Evolutionary conservation across 1,284 basidiomycete species (phyloP), one percentile per base, ranked within the genome.

Genomic region (Marasmius sp.): DNA sequence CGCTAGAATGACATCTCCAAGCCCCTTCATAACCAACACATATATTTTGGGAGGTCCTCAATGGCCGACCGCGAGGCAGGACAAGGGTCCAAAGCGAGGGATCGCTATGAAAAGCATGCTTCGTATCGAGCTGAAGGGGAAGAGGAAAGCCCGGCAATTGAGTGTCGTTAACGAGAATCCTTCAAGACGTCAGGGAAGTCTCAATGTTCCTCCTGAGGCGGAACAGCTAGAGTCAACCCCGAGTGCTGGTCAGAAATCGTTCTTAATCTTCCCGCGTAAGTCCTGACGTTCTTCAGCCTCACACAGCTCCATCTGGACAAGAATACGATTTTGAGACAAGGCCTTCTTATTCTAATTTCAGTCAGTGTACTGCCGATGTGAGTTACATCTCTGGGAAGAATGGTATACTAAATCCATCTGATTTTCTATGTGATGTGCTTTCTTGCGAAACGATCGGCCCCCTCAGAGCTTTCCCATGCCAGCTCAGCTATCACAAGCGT

Each of bases 391-490:
- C 27, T 27, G 27, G 27, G 5, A 27, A 27, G 27, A 27, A 27
- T 27, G 27, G 27, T 27, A 27, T 27, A 27, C 27, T 27, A 27
- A 27, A 27, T 5, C 27, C 27, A 27, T 27, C 27, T 27, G 27
- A 27, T 27, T 27, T 27, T 27, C 27, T 27, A 57, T 33, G 57
- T 64, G 27, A 58, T 8, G 2, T 18, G 20, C 20, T 20, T 43
- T 10, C 38, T 56, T 47, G 56, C 45, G 9, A 61, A 3, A 43
- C 58, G 63, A 63, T 51, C 61, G 61, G 20, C 64, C 63, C 11
- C 64, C 64, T 36, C 51, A 66, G 38, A 64, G 67, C 37, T 63
- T 67, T 33, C 63, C 63, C 34, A 20, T 60, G 2, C 67, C 67
- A 38, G 39, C 51, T 1, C 58, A 63, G 3, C 61, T 67, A 1